Percentiles rank a stretch among this genome's conserved stretches.
Conservation (phyloP, 805 yeast genomes). For the Starmerella tilneyi region DNA sequence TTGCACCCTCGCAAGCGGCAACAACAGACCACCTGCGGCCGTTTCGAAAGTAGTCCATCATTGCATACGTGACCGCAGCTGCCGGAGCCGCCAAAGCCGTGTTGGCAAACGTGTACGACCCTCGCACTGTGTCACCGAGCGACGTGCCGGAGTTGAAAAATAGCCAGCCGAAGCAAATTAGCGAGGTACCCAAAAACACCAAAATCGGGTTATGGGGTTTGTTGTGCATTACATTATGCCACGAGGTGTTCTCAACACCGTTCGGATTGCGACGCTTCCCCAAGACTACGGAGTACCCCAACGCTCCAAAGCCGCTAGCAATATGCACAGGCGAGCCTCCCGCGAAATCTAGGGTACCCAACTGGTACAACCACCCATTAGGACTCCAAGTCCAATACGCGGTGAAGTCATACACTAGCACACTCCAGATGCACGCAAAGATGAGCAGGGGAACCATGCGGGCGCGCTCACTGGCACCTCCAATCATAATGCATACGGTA, state of each 20-base stretch:
- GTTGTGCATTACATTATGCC: neutral
- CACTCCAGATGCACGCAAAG: constrained; percentile 55
- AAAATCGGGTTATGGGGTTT: constrained; percentile 58
- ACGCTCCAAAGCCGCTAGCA: constrained; percentile 57
- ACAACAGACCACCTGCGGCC: constrained; percentile 77
- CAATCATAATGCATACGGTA: constrained; percentile 42
- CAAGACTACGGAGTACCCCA: constrained; percentile 54
- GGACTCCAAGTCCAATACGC: constrained; percentile 70
- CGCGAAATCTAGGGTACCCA: constrained; percentile 60
- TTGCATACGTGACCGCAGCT: constrained; percentile 38
- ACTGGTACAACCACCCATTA: constrained; percentile 49
- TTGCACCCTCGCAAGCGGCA: constrained; percentile 85
- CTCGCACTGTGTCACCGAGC: constrained; percentile 21
- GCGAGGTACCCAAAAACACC: constrained; percentile 55
- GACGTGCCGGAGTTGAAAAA: constrained; percentile 69
- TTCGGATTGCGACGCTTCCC: constrained; percentile 49
- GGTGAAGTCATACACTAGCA: constrained; percentile 58
- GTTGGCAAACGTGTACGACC: constrained; percentile 40
- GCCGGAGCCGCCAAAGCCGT: constrained; percentile 44
- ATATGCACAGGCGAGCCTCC: constrained; percentile 71
- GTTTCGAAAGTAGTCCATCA: constrained; percentile 43
- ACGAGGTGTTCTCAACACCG: neutral
- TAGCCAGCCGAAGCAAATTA: constrained; percentile 66
- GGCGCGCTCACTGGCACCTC: constrained; percentile 63
- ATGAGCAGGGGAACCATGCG: constrained; percentile 59